A percentile compares a stretch with the other conserved stretches of the same genome.
phyloP scores from a whole-genome alignment of 2,329 filamentous ascomycete species.

The Colletotrichum agaves region DNA sequence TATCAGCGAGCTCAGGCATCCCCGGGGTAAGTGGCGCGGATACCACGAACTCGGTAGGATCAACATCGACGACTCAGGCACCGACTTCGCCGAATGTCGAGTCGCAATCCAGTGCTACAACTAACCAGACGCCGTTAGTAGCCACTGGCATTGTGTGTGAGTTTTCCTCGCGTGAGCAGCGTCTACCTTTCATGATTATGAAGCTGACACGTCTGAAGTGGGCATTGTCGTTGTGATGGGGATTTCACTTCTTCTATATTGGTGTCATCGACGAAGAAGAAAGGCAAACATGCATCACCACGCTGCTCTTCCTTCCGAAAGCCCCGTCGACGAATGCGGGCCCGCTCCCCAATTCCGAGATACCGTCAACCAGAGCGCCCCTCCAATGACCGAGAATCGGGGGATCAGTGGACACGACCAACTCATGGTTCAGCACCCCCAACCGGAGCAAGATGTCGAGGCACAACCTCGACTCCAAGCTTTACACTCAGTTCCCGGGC shows the following conservation, averaged over 20 bases:
- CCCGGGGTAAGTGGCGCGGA: not conserved
- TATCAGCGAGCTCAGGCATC: not conserved
- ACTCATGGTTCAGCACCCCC: not conserved
- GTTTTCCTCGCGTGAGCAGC: not conserved
- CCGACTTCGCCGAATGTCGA: not conserved
- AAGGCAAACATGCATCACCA: not conserved
- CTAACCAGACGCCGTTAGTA: constrained; percentile 7
- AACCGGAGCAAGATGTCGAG: not conserved
- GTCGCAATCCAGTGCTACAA: not conserved
- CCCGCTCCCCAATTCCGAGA: constrained; percentile 9
- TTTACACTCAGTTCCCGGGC: not conserved
- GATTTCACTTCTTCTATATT: constrained; percentile 23
- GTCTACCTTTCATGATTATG: no score
- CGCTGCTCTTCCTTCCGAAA: constrained; percentile 2
- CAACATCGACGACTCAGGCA: not conserved
- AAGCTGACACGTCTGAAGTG: not conserved
- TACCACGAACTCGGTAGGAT: not conserved
- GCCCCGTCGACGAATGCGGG: not conserved
- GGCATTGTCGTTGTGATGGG: constrained; percentile 26
- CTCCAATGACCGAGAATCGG: not conserved
- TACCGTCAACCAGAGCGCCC: not conserved
- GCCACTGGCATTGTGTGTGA: constrained; percentile 26
- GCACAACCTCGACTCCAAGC: not conserved
- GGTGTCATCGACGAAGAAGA: constrained; percentile 29
- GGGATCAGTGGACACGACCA: not conserved